Percentiles rank a stretch among this genome's conserved stretches.
Conservation (phyloP, 2,329 filamentous ascomycete genomes). For the Colletotrichum melonis region DNA sequence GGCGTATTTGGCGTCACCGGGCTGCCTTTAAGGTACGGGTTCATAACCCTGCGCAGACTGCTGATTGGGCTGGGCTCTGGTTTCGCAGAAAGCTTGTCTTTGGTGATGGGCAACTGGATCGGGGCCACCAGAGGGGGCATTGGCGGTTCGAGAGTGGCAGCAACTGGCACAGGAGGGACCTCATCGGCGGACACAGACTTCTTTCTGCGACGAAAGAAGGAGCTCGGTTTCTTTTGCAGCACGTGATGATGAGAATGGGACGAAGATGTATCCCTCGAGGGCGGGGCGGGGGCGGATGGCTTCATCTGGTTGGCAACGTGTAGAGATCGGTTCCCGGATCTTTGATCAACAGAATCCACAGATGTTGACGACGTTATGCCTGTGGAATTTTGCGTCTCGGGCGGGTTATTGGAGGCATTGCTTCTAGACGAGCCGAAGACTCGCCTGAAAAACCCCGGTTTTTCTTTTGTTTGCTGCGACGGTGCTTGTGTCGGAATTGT, state of each 20-base stretch:
- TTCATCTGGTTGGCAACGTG: constrained; percentile 61
- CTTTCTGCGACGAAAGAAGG: constrained; percentile 94
- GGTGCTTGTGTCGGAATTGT: constrained; percentile 62
- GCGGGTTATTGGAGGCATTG: constrained; percentile 44
- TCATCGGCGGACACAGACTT: constrained; percentile 81
- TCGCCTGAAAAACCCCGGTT: constrained; percentile 90
- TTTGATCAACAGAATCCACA: constrained; percentile 49
- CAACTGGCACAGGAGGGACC: constrained; percentile 68
- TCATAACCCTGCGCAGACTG: constrained; percentile 88
- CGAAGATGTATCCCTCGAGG: constrained; percentile 59
- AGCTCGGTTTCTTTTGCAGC: constrained; percentile 91
- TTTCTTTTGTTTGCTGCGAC: constrained; percentile 67
- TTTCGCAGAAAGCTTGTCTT: constrained; percentile 44
- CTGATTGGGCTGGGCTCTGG: constrained; percentile 74
- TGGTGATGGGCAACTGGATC: constrained; percentile 46
- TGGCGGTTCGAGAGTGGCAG: constrained; percentile 49
- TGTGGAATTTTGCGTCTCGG: constrained; percentile 32
- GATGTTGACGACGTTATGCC: constrained; percentile 50
- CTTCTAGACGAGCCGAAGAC: constrained; percentile 83
- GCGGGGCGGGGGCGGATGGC: constrained; percentile 54
- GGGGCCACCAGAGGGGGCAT: constrained; percentile 49
- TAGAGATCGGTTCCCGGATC: constrained; percentile 51
- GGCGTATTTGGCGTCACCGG: constrained; percentile 35
- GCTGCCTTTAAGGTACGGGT: constrained; percentile 74
- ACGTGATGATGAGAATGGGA: constrained; percentile 59